Base-by-base conservation (phyloP, 495 filamentous ascomycete species). In the Neurospora sp. region DNA sequence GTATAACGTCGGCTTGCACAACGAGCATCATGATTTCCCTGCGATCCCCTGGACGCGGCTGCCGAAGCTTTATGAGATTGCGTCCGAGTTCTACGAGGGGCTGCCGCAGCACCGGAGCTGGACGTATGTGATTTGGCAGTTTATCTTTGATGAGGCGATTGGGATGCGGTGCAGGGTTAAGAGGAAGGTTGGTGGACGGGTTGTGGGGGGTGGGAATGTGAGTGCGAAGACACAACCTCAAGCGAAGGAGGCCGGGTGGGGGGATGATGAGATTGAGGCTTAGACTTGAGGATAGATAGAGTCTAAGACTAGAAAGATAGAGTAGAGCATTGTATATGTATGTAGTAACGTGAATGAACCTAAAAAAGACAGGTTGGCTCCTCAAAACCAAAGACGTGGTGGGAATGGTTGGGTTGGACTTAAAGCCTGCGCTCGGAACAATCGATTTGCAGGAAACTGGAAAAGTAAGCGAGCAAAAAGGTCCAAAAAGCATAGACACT, bases 1-100 rank as follows among this genome's bases (percentile, higher is more conserved):
- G 1, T 99, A 98, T 82, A 98, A 99, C 74, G 96, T 99, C 10
- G 96, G 96, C 20, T 81, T 97, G 75, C 96, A 99, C 80, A 99
- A 99, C 77, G 96, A 99, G 84, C 96, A 99, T 81, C 96, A 99
- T 78, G 96, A 99, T 80, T 99, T 99, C 84, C 96, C 96, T 31
- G 96, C 96, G 31, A 88, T 99, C 69, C 95, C 96, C 3, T 99
- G 96, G 96, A 97, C 93, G 4, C 84, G 89, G 8, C 85, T 99
- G 35, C 90, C 91, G 4, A 82, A 81, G 75, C 82, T 99, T 71
- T 87, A 93, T 78, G 81, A 87, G 73, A 91, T 97, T n/a, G 96
- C 96, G 9, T 86, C 84, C 71, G 96, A 98, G 81, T 99, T 98
- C 80, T 99, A 99, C 81, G 89, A 89, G 73, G 92, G 93, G 27